phyloP scores from a whole-genome alignment of 1,284 basidiomycete species.

The Irpex lacteus region DNA sequence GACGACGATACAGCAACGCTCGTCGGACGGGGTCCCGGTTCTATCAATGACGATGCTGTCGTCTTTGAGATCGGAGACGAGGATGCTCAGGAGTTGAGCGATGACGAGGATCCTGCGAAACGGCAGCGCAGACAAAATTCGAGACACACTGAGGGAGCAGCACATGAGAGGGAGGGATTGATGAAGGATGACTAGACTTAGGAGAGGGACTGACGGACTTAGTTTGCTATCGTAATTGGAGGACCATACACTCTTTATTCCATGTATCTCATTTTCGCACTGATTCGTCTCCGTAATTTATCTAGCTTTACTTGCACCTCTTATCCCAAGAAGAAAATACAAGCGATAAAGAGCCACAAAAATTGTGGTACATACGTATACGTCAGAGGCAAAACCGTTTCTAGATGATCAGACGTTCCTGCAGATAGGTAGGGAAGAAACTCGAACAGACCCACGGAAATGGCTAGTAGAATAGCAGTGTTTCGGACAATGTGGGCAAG shows the following conservation, averaged over 20 bases:
- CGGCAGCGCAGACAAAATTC: constrained; percentile 38
- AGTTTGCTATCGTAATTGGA: constrained; percentile 3
- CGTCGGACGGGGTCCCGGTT: constrained; percentile 52
- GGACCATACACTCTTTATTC: constrained; percentile 1
- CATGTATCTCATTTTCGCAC: constrained; percentile 3
- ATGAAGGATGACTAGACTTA: constrained; percentile 41
- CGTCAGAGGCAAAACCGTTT: too few relatives aligned
- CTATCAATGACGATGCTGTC: constrained; percentile 63
- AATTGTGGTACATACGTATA: too few relatives aligned
- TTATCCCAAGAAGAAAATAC: too few relatives aligned
- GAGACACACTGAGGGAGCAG: constrained; percentile 44
- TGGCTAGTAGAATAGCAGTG: too few relatives aligned
- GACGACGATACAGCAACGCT: constrained; percentile 68
- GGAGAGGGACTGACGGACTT: constrained; percentile 6
- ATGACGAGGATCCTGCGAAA: constrained; percentile 56
- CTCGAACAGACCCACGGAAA: too few relatives aligned
- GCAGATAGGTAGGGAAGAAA: too few relatives aligned
- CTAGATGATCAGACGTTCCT: too few relatives aligned
- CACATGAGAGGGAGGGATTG: constrained; percentile 61
- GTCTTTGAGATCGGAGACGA: constrained; percentile 94
- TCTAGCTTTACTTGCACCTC: too few relatives aligned
- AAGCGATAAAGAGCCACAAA: too few relatives aligned
- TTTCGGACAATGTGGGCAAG: neutral
- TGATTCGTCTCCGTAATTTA: too few relatives aligned
- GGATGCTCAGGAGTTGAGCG: constrained; percentile 53